Evolutionary conservation across 495 filamentous ascomycete species (phyloP).

Genomic region (Arthonia radiata): DNA sequence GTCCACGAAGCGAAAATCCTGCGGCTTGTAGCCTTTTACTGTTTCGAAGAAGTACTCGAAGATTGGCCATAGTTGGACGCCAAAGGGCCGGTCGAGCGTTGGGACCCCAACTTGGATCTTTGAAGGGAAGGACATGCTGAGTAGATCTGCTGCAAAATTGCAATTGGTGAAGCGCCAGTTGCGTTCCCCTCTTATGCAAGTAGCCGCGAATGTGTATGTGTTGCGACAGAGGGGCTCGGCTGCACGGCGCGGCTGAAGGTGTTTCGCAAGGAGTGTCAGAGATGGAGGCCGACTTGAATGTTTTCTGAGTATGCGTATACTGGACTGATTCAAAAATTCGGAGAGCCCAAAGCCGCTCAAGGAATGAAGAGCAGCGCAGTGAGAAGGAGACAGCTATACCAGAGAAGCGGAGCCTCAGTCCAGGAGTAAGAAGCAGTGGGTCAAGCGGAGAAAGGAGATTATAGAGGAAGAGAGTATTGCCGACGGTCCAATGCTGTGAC

Average conservation of each 20-base stretch:
- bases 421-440: background rate
- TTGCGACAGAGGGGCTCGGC: too few relatives aligned
- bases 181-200: too few relatives aligned
- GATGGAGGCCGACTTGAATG: too few relatives aligned
- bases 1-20: conserved; percentile 44
- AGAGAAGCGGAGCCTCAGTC: background rate
- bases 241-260: too few relatives aligned
- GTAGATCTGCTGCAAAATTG: conserved; percentile 1
- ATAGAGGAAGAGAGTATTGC: too few relatives aligned
- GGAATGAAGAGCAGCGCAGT: conserved; percentile 1
- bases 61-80: conserved; percentile 76
- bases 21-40: conserved; percentile 44
- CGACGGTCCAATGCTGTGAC: too few relatives aligned
- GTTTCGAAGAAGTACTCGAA: conserved; percentile 63
- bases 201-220: too few relatives aligned
- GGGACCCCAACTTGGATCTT: conserved; percentile 17
- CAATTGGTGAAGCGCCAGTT: too few relatives aligned
- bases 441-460: background rate
- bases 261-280: too few relatives aligned
- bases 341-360: too few relatives aligned
- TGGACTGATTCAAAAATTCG: too few relatives aligned
- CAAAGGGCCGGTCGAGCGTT: conserved; percentile 77
- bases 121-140: conserved; percentile 1
- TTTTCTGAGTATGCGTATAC: too few relatives aligned
- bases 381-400: background rate